Evolutionary conservation across 2,329 filamentous ascomycete species (phyloP).

Genomic region (Cladophialophora bantiana): DNA sequence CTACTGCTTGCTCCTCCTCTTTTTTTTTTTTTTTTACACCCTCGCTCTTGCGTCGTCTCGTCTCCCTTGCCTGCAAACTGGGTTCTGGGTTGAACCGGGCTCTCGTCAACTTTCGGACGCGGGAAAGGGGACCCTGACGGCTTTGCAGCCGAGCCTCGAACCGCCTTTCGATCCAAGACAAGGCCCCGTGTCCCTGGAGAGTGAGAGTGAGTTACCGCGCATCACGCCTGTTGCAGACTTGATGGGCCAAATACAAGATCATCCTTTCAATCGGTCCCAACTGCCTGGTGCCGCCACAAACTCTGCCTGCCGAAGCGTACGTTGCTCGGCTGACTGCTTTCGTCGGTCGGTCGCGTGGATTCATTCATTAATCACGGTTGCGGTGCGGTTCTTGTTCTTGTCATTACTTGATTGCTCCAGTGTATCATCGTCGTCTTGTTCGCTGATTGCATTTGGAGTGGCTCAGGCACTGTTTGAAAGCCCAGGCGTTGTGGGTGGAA

Average conservation of each 20-base stretch:
- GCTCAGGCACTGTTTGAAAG: slow-evolving; percentile 31
- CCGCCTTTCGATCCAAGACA: slow-evolving; percentile 40
- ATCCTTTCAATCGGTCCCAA: slow-evolving; percentile 34
- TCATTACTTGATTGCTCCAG: slow-evolving; percentile 31
- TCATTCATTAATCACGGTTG: slow-evolving; percentile 26
- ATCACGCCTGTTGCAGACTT: slow-evolving; percentile 23
- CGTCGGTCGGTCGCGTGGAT: slow-evolving; percentile 13
- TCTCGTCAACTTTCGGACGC: slow-evolving; percentile 29
- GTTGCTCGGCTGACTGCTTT: slow-evolving; percentile 39
- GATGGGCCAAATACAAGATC: slow-evolving; percentile 35
- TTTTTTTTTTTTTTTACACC: slow-evolving; percentile 9
- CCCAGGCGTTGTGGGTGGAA: slow-evolving; percentile 24
- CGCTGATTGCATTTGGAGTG: slow-evolving; percentile 16
- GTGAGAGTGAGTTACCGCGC: slow-evolving; percentile 13
- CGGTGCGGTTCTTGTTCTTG: slow-evolving; percentile 24
- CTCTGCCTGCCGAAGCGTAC: slow-evolving; percentile 29
- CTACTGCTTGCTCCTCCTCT: slow-evolving; percentile 27
- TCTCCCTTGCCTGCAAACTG: slow-evolving; percentile 23
- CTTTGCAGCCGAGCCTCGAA: slow-evolving; percentile 40
- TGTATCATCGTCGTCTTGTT: slow-evolving; percentile 20
- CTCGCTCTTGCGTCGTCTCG: slow-evolving; percentile 18
- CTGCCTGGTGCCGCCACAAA: slow-evolving; percentile 36
- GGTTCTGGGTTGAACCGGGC: slow-evolving; percentile 22
- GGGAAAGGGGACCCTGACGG: slow-evolving; percentile 20
- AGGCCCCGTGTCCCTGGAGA: slow-evolving; percentile 28